Evolutionary conservation across 805 yeast genomes (phyloP).

Genomic region (Metschnikowia orientalis): DNA sequence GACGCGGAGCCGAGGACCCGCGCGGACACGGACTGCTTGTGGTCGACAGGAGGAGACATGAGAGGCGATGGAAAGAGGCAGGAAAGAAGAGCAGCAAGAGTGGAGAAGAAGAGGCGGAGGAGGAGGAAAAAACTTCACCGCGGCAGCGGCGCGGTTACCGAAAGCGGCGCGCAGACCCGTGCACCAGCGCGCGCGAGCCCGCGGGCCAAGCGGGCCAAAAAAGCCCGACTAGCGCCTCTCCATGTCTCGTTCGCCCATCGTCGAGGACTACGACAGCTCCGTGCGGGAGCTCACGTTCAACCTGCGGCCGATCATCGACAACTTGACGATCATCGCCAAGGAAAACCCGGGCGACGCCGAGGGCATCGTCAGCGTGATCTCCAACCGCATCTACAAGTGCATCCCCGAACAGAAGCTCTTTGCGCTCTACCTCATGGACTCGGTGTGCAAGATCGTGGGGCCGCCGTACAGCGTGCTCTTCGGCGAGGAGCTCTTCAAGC

Average conservation of each 20-base stretch:
- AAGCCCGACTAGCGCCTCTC: background rate
- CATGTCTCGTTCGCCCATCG: slow-evolving; percentile 14
- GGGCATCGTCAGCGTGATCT: slow-evolving; percentile 72
- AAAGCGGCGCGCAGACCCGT: slow-evolving; percentile 2
- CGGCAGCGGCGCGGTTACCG: slow-evolving; percentile 13
- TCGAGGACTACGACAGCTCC: slow-evolving; percentile 63
- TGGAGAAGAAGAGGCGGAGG: background rate
- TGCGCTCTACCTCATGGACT: slow-evolving; percentile 80
- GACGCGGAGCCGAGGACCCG: slow-evolving; percentile 96
- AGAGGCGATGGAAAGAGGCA: slow-evolving; percentile 1
- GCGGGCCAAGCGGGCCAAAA: too few species aligned
- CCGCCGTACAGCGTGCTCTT: slow-evolving; percentile 81
- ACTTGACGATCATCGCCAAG: slow-evolving; percentile 77
- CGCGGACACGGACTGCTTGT: slow-evolving; percentile 84
- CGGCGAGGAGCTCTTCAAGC: slow-evolving; percentile 61
- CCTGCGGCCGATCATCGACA: slow-evolving; percentile 84
- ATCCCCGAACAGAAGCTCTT: slow-evolving; percentile 82
- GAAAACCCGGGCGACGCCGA: slow-evolving; percentile 77
- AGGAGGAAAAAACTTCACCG: slow-evolving; percentile 12
- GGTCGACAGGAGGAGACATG: slow-evolving; percentile 45
- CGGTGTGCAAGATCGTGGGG: slow-evolving; percentile 87
- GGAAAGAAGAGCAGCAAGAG: background rate
- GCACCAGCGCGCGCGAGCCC: too few species aligned
- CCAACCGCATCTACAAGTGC: slow-evolving; percentile 66
- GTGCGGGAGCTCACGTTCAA: slow-evolving; percentile 78